Conservation (phyloP, 108 stramenopile genomes). For the Cyclotella distinguenda region DNA sequence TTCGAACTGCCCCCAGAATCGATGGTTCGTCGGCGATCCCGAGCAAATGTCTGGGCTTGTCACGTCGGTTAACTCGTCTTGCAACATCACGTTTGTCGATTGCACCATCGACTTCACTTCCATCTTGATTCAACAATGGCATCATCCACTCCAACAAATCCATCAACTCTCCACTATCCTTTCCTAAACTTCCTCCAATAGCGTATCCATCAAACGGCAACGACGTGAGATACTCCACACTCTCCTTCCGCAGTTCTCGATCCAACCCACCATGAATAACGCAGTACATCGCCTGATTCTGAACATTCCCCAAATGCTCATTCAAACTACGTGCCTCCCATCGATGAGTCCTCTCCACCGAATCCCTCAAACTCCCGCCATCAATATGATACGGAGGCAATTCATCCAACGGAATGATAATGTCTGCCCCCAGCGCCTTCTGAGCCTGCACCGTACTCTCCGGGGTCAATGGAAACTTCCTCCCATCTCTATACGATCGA, state of each 20-base stretch:
- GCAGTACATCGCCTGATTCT: constrained; percentile 90
- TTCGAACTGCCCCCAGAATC: constrained; percentile 66
- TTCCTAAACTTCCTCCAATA: constrained; percentile 91
- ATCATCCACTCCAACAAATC: constrained; percentile 88
- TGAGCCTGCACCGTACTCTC: constrained; percentile 89
- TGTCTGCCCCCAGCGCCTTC: constrained; percentile 90
- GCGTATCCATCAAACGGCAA: constrained; percentile 93
- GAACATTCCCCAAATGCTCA: constrained; percentile 77
- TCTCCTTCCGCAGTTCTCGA: constrained; percentile 67
- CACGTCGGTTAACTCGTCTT: constrained; percentile 30
- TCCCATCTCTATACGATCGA: constrained; percentile 87
- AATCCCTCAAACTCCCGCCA: constrained; percentile 54
- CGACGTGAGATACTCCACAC: constrained; percentile 84
- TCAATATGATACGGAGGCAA: constrained; percentile 89
- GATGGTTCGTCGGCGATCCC: constrained; percentile 93
- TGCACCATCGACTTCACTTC: neutral
- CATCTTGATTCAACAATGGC: constrained; percentile 73
- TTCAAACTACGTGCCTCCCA: constrained; percentile 91
- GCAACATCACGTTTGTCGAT: too few species aligned
- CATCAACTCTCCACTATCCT: constrained; percentile 79
- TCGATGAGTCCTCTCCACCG: constrained; percentile 85
- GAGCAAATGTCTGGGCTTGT: constrained; percentile 88
- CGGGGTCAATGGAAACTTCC: constrained; percentile 82
- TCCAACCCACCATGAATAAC: constrained; percentile 94
- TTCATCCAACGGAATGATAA: constrained; percentile 95